Evolutionary conservation across 2,329 filamentous ascomycete species (phyloP), one percentile per base, ranked within the genome.

Genomic region (Pseudogymnoascus pannorum): DNA sequence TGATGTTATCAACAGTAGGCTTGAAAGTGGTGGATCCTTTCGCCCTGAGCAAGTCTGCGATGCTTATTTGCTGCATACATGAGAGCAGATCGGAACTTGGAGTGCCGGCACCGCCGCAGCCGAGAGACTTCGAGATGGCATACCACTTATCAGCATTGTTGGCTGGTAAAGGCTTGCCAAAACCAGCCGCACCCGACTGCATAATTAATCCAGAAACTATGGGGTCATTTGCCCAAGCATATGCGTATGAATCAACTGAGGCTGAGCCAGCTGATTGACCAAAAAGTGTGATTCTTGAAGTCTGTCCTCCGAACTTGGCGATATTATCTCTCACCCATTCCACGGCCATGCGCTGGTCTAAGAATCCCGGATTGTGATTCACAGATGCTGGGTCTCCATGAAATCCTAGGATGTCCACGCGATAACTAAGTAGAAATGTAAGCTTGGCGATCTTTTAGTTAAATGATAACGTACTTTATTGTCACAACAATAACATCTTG

Each of bases 251-350:
- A 40, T 70, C 68, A 9, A 64, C 79, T 62, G 82, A 83, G 69
- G 87, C 84, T 5, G 81, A 81, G 3, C 83, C 83, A 16, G 83
- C 83, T 63, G 81, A 83, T 60, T 82, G 72, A 0, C 84, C 86
- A 78, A 82, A 83, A 57, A 86, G 69, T 2, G 81, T 86, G 29
- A 87, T 76, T 60, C 81, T 78, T 14, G 62, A 44, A 40, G 65
- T 29, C 29, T 71, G 70, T 14, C 74, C 74, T 4, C 74, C 73
- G 26, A 76, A 76, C 3, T 66, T 66, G 16, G 64, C 66, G 24
- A 76, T 74, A 26, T 76, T 75, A 2, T 69, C 66, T 29, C 70
- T 66, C 0, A 74, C 67, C 74, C 73, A 76, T 59, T 74, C 69
- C 0, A 75, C 31, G 0, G 72, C 74, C 26, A 72, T 65, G 3